A percentile compares a stretch with the other conserved stretches of the same genome.
phyloP scores from a whole-genome alignment of 2,329 filamentous ascomycete genomes.

The Metarhizium rileyi region DNA sequence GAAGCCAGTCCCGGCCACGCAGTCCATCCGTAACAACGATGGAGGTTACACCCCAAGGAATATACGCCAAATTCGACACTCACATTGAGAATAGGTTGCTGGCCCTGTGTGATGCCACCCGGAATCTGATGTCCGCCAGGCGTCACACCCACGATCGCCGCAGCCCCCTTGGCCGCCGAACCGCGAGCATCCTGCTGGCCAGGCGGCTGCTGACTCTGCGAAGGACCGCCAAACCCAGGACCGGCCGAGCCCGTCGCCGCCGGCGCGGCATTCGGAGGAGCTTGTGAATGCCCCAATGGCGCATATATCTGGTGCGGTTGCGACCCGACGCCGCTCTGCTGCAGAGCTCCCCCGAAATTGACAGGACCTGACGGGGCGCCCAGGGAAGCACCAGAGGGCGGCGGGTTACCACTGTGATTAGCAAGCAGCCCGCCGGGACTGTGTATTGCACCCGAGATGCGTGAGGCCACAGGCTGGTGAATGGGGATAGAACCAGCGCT shows the following conservation, averaged over 20 bases:
- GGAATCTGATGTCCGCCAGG: slow-evolving; percentile 28
- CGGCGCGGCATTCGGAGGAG: slow-evolving; percentile 42
- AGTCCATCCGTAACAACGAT: neutral
- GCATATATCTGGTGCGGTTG: slow-evolving; percentile 51
- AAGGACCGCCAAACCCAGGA: slow-evolving; percentile 61
- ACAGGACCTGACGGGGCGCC: slow-evolving; percentile 42
- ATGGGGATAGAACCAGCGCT: slow-evolving; percentile 82
- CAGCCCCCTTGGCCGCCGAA: slow-evolving; percentile 36
- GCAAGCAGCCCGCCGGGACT: slow-evolving; percentile 82
- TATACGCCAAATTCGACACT: slow-evolving; percentile 20
- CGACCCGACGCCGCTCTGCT: slow-evolving; percentile 33
- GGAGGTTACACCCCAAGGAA: neutral
- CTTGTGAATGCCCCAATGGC: slow-evolving; percentile 39
- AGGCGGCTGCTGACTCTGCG: slow-evolving; percentile 31
- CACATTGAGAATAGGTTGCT: slow-evolving; percentile 41
- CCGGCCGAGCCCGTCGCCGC: slow-evolving; percentile 50
- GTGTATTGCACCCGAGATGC: slow-evolving; percentile 73
- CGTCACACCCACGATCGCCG: slow-evolving; percentile 36
- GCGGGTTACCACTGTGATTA: slow-evolving; percentile 53
- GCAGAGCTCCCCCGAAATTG: slow-evolving; percentile 46
- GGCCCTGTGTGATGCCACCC: slow-evolving; percentile 30
- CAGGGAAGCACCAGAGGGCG: slow-evolving; percentile 36
- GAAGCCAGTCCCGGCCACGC: too few species aligned
- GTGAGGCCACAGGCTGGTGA: slow-evolving; percentile 85
- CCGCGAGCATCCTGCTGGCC: slow-evolving; percentile 41